phyloP scores from a whole-genome alignment of 768 basidiomycete genomes.

The Cystobasidiopsis lactophilus region DNA sequence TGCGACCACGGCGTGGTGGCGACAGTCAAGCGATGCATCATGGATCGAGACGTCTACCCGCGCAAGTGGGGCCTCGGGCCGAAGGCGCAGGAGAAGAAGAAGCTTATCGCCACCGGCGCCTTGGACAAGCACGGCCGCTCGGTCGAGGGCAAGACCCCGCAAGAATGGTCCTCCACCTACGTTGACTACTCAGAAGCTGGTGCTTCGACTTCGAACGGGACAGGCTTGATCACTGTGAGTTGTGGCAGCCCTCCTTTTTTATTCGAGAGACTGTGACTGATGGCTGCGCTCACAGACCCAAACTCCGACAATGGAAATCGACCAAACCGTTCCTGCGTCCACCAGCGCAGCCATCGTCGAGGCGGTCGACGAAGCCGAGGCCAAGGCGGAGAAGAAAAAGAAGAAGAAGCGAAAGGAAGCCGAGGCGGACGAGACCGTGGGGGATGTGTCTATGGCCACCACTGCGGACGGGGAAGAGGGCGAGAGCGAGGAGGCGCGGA shows the following conservation, averaged over 20 bases:
- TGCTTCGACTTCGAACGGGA: conserved; percentile 19
- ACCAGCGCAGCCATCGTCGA: conserved; percentile 17
- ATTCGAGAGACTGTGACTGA: conserved; percentile 13
- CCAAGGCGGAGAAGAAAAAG: conserved; percentile 33
- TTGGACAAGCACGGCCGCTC: conserved; percentile 87
- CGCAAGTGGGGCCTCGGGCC: conserved; percentile 98
- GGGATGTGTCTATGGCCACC: conserved; percentile 3
- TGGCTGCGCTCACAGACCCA: conserved; percentile 4
- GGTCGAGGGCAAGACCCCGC: conserved; percentile 64
- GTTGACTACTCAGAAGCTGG: conserved; percentile 45
- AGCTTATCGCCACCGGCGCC: conserved; percentile 93
- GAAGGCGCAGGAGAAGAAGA: conserved; percentile 82
- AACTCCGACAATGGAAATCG: conserved; percentile 12
- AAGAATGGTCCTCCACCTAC: conserved; percentile 78
- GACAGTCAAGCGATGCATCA: conserved; percentile 96
- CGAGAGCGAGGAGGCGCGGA: conserved; percentile 17
- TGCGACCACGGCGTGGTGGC: conserved; percentile 98
- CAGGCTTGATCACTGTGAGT: conserved; percentile 1
- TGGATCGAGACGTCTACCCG: conserved; percentile 90
- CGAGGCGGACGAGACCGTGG: conserved; percentile 3
- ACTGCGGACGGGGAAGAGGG: background rate
- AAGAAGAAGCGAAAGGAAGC: conserved; percentile 67
- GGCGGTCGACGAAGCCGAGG: conserved; percentile 20
- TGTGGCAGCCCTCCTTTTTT: background rate
- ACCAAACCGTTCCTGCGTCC: conserved; percentile 17